These are phyloP conservation scores for Olyra latifolia DNA, from an alignment of 176 grass and related monocot genomes.

Conservation along the genomic window DNA sequence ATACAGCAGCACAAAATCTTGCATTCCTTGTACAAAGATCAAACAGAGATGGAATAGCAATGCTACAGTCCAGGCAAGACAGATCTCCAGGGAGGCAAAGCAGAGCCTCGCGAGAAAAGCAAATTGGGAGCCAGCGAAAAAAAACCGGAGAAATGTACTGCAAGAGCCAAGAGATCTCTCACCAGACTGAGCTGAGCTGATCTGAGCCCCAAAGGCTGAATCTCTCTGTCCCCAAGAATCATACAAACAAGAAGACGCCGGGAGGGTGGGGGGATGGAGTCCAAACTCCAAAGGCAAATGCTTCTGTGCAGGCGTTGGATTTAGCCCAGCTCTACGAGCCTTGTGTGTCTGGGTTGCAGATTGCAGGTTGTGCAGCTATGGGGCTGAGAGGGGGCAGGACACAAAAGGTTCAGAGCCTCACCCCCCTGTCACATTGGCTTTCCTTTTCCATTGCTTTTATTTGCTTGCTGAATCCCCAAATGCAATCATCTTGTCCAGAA, in stretches of 20 bases:
- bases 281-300: not conserved
- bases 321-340: not conserved
- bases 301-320: not conserved
- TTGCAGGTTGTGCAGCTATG: not conserved
- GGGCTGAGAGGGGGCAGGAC: constrained; percentile 2
- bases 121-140: not conserved
- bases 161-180: constrained; percentile 4
- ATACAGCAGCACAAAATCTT: constrained; percentile 23
- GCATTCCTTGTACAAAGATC: not conserved
- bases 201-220: constrained; percentile 13
- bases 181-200: constrained; percentile 19
- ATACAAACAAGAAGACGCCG: constrained; percentile 26
- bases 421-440: not conserved
- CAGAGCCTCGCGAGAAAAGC: not conserved
- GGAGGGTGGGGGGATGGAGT: not conserved
- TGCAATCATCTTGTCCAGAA: constrained; percentile 27
- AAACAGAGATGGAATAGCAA: not conserved
- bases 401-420: constrained; percentile 18
- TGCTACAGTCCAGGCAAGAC: not conserved
- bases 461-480: constrained; percentile 24
- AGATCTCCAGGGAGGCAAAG: constrained; percentile 27
- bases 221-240: constrained; percentile 9
- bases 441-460: constrained; percentile 20
- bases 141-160: not conserved
- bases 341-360: not conserved